Conservation (phyloP, 805 yeast species). For the Saturnispora mendoncae region DNA sequence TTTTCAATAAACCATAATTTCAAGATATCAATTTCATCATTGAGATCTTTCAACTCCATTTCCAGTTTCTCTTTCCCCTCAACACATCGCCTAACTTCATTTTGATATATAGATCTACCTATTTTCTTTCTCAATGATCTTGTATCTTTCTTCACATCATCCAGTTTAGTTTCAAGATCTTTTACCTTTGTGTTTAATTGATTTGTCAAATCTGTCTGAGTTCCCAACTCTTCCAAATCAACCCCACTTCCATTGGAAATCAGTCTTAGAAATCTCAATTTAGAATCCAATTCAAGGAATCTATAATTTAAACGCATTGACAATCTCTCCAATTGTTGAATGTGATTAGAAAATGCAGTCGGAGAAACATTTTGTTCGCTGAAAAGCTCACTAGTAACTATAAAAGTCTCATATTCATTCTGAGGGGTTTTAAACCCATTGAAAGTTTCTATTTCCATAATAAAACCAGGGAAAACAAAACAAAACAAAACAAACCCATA, state of each 20-base stretch:
- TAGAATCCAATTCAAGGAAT: conserved; percentile 63
- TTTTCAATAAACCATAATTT: conserved; percentile 7
- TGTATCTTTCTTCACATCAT: conserved; percentile 15
- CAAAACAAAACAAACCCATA: not conserved
- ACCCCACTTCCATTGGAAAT: conserved; percentile 31
- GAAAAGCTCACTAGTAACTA: not conserved
- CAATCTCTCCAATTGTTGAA: conserved; percentile 9
- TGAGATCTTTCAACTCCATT: conserved; percentile 25
- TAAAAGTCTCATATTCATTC: conserved; percentile 13
- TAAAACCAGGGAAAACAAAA: not conserved
- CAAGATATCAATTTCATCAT: conserved; percentile 26
- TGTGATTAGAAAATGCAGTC: conserved; percentile 3
- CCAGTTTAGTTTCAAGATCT: conserved; percentile 14
- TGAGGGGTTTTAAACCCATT: conserved; percentile 10
- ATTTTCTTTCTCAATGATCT: conserved; percentile 11
- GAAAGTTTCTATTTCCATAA: conserved; percentile 4
- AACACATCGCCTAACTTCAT: conserved; percentile 14
- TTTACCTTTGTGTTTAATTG: conserved; percentile 14
- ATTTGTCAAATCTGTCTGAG: conserved; percentile 16
- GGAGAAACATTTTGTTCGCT: conserved; percentile 4
- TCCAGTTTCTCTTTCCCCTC: conserved; percentile 20
- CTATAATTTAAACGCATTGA: conserved; percentile 44
- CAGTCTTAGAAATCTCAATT: conserved; percentile 53
- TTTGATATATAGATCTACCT: conserved; percentile 13
- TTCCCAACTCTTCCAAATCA: conserved; percentile 18